Percentiles rank a stretch among this genome's conserved stretches.
Conservation (phyloP, 257 asterid genomes). For the Plantago major region DNA sequence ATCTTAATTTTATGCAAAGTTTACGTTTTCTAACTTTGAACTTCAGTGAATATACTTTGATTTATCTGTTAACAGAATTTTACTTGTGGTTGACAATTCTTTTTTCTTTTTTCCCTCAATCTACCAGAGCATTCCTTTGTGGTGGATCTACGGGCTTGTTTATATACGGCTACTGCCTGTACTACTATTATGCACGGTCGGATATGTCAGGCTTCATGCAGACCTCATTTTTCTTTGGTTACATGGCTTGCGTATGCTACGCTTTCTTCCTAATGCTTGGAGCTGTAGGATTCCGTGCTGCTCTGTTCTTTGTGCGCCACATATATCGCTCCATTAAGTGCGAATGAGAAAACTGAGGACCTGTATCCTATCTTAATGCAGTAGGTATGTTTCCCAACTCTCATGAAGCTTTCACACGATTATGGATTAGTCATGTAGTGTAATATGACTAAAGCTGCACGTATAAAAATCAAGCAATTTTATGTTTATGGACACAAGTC, state of each 20-base stretch:
- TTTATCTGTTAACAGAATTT: neutral
- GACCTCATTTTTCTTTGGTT: slow-evolving; percentile 84
- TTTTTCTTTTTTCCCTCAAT: neutral
- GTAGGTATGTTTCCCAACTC: neutral
- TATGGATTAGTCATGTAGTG: too few relatives aligned
- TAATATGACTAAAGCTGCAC: too few relatives aligned
- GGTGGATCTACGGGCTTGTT: slow-evolving; percentile 94
- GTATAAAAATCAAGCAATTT: neutral
- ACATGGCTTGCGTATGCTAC: slow-evolving; percentile 81
- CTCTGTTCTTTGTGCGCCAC: slow-evolving; percentile 82
- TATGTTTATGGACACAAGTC: neutral
- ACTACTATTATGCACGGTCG: slow-evolving; percentile 77
- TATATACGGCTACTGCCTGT: slow-evolving; percentile 77
- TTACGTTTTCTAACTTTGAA: too few relatives aligned
- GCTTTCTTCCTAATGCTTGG: slow-evolving; percentile 92
- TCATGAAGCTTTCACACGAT: neutral
- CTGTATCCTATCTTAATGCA: neutral
- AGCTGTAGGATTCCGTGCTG: slow-evolving; percentile 82
- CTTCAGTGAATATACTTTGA: too few relatives aligned
- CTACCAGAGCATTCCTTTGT: slow-evolving; percentile 69
- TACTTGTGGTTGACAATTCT: neutral
- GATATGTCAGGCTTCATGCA: slow-evolving; percentile 98
- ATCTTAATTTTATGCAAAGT: too few relatives aligned
- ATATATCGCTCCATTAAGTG: slow-evolving; percentile 74
- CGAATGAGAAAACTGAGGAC: slow-evolving; percentile 29